phyloP scores from a whole-genome alignment of 2,329 filamentous ascomycete species.

The Pyrenochaeta sp. region DNA sequence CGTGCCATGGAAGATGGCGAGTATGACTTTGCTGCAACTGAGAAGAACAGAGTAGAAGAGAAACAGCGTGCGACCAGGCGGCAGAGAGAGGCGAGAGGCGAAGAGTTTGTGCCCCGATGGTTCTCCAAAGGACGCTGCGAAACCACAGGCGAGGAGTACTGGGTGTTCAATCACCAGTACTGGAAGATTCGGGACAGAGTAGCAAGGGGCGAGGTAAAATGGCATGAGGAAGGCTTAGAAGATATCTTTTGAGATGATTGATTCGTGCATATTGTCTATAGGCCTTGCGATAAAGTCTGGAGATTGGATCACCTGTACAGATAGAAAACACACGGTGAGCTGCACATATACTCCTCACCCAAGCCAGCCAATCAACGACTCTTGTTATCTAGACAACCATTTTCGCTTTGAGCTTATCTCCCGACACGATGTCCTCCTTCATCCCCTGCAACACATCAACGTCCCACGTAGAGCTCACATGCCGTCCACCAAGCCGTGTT shows the following conservation, averaged over 20 bases:
- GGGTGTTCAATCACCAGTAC: conserved; percentile 88
- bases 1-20: conserved; percentile 98
- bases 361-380: not conserved
- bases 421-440: conserved; percentile 31
- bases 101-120: conserved; percentile 86
- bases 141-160: conserved; percentile 86
- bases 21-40: conserved; percentile 89
- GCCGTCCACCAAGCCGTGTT: conserved; percentile 34
- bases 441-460: conserved; percentile 28
- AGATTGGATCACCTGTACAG: not conserved
- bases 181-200: conserved; percentile 78
- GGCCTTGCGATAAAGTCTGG: not conserved
- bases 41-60: conserved; percentile 95
- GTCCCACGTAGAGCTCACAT: conserved; percentile 36
- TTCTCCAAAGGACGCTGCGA: conserved; percentile 78
- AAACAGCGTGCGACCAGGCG: conserved; percentile 82
- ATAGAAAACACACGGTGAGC: not conserved
- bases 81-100: conserved; percentile 76
- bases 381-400: conserved; percentile 12
- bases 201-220: conserved; percentile 66
- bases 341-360: not conserved
- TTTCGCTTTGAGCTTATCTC: conserved; percentile 33
- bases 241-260: conserved; percentile 70
- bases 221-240: conserved; percentile 72
- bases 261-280: not conserved